These are phyloP conservation scores for Sordariomycetes sp. DNA, from an alignment of 2,329 filamentous ascomycete species.

Conservation along the genomic window DNA sequence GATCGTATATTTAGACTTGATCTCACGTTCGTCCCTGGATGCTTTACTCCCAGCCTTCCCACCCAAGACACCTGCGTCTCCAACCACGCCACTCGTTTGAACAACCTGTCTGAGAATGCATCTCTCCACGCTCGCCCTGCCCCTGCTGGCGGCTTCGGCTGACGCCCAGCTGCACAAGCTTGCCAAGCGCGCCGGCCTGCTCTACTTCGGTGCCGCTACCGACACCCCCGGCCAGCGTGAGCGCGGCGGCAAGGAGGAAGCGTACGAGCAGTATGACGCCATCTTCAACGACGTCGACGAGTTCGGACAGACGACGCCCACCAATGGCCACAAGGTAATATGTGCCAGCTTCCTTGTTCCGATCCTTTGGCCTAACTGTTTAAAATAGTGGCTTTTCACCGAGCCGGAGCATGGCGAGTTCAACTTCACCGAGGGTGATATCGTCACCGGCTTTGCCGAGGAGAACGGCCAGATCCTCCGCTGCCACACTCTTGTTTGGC, in stretches of 20 bases:
- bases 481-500: slow-evolving; percentile 44
- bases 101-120: slow-evolving; percentile 9
- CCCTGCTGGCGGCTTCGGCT: slow-evolving; percentile 14
- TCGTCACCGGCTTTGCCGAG: slow-evolving; percentile 29
- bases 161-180: slow-evolving; percentile 31
- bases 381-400: slow-evolving; percentile 39
- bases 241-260: slow-evolving; percentile 32
- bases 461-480: slow-evolving; percentile 35
- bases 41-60: background rate
- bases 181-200: slow-evolving; percentile 39
- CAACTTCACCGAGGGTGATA: slow-evolving; percentile 49
- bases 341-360: background rate
- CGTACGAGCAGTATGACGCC: slow-evolving; percentile 40
- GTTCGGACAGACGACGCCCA: slow-evolving; percentile 52
- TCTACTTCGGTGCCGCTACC: slow-evolving; percentile 54
- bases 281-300: slow-evolving; percentile 42
- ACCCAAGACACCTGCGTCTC: background rate
- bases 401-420: slow-evolving; percentile 49
- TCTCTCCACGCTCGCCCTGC: slow-evolving; percentile 10
- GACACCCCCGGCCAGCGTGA: slow-evolving; percentile 32
- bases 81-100: background rate
- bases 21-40: background rate
- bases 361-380: background rate
- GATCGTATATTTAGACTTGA: background rate
- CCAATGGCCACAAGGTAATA: slow-evolving; percentile 41